A percentile compares a stretch with the other conserved stretches of the same genome.
These are phyloP conservation scores for Botrytis deweyae DNA, from an alignment of 2,329 filamentous ascomycete species.

Conservation along the genomic window DNA sequence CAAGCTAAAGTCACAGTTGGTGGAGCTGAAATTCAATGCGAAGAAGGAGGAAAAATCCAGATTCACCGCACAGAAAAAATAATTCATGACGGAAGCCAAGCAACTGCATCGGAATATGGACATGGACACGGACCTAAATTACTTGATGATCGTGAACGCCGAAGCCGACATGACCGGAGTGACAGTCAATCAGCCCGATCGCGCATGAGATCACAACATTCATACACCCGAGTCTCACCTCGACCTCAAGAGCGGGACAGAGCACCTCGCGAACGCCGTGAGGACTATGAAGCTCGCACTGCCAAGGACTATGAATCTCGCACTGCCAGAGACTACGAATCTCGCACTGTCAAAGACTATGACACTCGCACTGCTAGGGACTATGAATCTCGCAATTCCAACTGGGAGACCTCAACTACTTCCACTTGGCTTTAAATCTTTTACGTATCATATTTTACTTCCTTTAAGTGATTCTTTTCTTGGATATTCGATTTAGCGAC, in stretches of 20 bases:
- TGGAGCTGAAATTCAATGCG: slow-evolving; percentile 58
- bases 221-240: slow-evolving; percentile 30
- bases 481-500: slow-evolving; percentile 30
- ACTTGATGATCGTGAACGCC: slow-evolving; percentile 35
- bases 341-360: slow-evolving; percentile 6
- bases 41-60: slow-evolving; percentile 59
- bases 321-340: not conserved
- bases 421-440: slow-evolving; percentile 23
- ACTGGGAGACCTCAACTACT: not conserved
- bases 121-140: slow-evolving; percentile 20
- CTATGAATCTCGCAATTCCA: not conserved
- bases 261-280: slow-evolving; percentile 17
- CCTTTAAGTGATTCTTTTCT: slow-evolving; percentile 28
- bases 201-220: slow-evolving; percentile 31
- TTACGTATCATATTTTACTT: slow-evolving; percentile 19
- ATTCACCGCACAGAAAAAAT: slow-evolving; percentile 46
- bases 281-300: slow-evolving; percentile 18
- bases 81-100: slow-evolving; percentile 51
- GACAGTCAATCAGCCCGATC: slow-evolving; percentile 24
- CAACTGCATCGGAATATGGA: slow-evolving; percentile 44
- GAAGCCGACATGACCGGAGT: slow-evolving; percentile 29
- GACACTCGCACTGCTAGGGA: not conserved
- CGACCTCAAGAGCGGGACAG: slow-evolving; percentile 20
- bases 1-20: slow-evolving; percentile 56
- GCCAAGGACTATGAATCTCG: not conserved